Conservation (phyloP, 805 yeast species). For the Brettanomyces custersianus region DNA sequence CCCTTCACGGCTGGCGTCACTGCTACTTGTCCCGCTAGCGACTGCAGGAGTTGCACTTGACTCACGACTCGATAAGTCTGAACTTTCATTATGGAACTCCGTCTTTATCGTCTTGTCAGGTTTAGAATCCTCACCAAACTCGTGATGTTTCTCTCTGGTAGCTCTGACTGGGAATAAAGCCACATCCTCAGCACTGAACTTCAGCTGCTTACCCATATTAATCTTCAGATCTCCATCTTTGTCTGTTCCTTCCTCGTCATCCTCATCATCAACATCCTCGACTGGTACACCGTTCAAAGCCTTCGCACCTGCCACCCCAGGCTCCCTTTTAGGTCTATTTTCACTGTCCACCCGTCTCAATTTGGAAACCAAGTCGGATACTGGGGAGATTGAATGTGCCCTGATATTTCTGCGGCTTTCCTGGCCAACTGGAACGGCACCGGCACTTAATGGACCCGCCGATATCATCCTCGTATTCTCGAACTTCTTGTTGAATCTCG, state of each 20-base stretch:
- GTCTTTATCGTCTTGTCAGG: constrained; percentile 27
- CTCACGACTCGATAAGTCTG: constrained; percentile 17
- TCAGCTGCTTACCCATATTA: constrained; percentile 56
- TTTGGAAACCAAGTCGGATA: constrained; percentile 1
- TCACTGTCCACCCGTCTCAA: constrained; percentile 2
- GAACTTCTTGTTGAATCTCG: constrained; percentile 23
- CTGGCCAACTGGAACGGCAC: constrained; percentile 39
- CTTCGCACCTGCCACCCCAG: neutral
- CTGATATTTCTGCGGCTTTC: constrained; percentile 11
- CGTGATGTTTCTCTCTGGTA: constrained; percentile 38
- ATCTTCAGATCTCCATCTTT: constrained; percentile 21
- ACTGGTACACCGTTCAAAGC: neutral
- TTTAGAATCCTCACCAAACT: constrained; percentile 21
- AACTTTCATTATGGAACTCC: constrained; percentile 20
- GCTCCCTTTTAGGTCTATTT: neutral
- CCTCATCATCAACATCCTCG: neutral
- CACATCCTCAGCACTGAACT: constrained; percentile 42
- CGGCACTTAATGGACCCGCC: constrained; percentile 67
- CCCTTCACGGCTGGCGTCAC: neutral
- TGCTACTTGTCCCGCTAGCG: neutral
- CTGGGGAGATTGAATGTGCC: constrained; percentile 9
- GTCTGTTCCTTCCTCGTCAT: constrained; percentile 3
- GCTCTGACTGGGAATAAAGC: constrained; percentile 67
- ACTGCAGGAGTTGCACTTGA: constrained; percentile 15
- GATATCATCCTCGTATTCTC: constrained; percentile 54